These are phyloP conservation scores for Ophiostoma himal-ulmi DNA, from an alignment of 2,329 filamentous ascomycete species.

Conservation along the genomic window DNA sequence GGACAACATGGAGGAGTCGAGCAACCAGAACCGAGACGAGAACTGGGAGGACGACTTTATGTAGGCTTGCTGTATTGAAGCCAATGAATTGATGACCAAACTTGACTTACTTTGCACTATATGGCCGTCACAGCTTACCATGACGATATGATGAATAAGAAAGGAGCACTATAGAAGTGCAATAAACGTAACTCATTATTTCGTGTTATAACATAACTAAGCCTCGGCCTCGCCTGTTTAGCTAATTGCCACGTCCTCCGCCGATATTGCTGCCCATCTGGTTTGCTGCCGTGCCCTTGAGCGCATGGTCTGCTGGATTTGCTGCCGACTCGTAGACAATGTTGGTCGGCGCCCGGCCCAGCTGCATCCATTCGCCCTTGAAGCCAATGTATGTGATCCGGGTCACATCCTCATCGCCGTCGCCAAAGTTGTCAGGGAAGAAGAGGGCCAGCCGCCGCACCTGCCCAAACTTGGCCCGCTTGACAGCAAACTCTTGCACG, in stretches of 20 bases:
- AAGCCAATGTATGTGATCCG: constrained; percentile 80
- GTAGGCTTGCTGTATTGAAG: constrained; percentile 40
- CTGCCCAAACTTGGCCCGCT: constrained; percentile 80
- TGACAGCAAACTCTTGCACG: constrained; percentile 80
- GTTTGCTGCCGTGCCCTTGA: constrained; percentile 53
- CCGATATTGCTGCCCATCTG: constrained; percentile 52
- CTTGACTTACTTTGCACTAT: background rate
- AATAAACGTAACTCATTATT: background rate
- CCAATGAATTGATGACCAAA: background rate
- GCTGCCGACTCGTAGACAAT: constrained; percentile 92
- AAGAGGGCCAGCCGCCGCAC: constrained; percentile 80
- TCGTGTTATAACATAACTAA: background rate
- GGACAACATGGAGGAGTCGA: constrained; percentile 68
- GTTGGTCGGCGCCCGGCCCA: constrained; percentile 74
- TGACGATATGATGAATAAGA: background rate
- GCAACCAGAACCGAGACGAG: constrained; percentile 76
- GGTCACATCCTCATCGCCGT: constrained; percentile 73
- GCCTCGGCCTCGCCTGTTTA: background rate
- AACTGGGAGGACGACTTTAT: constrained; percentile 91
- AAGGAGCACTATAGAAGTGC: background rate
- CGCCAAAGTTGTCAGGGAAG: constrained; percentile 82
- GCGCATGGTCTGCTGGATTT: constrained; percentile 79
- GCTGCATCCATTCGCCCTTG: constrained; percentile 85
- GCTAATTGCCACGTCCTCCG: constrained; percentile 30
- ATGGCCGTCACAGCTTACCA: background rate